Conservation (phyloP, 768 basidiomycete species). For the Calocybe indica region DNA sequence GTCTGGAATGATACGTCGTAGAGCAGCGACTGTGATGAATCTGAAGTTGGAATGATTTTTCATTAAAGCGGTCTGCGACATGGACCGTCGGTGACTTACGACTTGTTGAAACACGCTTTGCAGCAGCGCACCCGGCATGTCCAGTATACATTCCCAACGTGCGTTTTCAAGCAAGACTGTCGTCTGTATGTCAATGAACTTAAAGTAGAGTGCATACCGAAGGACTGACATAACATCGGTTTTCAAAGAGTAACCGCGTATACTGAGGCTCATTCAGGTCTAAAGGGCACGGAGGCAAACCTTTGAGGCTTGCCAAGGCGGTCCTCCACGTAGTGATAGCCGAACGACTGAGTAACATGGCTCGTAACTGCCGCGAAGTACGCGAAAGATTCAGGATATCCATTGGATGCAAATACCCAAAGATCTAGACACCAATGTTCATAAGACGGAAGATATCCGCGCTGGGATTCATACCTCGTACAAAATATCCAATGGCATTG, state of each 20-base stretch:
- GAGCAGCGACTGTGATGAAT: constrained; percentile 22
- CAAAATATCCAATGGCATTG: constrained; percentile 22
- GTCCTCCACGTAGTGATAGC: constrained; percentile 4
- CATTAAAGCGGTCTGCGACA: too few relatives aligned
- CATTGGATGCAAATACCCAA: constrained; percentile 24
- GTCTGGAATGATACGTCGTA: constrained; percentile 18
- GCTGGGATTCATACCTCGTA: constrained; percentile 18
- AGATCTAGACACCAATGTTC: constrained; percentile 21
- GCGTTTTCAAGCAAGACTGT: too few relatives aligned
- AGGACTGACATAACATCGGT: constrained; percentile 3
- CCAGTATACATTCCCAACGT: constrained; percentile 14
- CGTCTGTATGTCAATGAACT: too few relatives aligned
- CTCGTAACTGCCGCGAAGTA: constrained; percentile 25
- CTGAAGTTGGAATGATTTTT: constrained; percentile 9
- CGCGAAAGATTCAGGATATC: constrained; percentile 34
- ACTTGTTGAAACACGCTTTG: constrained; percentile 9
- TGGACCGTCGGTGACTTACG: too few relatives aligned
- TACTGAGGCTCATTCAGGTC: constrained; percentile 8
- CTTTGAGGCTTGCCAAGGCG: constrained; percentile 5
- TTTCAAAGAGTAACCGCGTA: neutral
- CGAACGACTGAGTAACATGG: constrained; percentile 13
- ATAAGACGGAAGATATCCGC: neutral
- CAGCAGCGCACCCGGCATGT: constrained; percentile 19
- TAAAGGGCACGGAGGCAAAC: constrained; percentile 7
- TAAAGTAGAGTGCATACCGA: too few relatives aligned